phyloP scores from a whole-genome alignment of 192 early-diverging fungal species.

The Oehlia diaphana region DNA sequence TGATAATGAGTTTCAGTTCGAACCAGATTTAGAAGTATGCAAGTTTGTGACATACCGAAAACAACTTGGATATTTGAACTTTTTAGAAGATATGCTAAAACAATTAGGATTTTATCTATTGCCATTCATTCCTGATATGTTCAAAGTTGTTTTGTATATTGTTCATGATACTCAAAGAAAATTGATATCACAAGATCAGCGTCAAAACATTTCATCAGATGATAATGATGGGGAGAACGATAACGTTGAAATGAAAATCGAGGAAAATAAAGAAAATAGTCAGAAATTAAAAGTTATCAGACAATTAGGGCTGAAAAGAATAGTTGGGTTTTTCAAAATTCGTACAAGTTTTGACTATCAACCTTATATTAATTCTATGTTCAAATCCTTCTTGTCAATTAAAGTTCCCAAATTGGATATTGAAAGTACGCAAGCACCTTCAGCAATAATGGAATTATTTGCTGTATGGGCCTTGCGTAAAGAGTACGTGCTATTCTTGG shows the following conservation, averaged over 20 bases:
- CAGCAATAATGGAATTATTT: constrained; percentile 76
- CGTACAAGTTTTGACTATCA: constrained; percentile 71
- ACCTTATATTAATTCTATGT: constrained; percentile 78
- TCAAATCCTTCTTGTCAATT: constrained; percentile 63
- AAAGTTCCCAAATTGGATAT: constrained; percentile 67
- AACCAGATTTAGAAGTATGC: constrained; percentile 37
- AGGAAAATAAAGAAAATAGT: neutral
- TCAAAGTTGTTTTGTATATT: constrained; percentile 79
- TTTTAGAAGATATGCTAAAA: constrained; percentile 80
- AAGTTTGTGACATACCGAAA: constrained; percentile 50
- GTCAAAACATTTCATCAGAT: constrained; percentile 30
- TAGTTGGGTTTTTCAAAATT: constrained; percentile 78
- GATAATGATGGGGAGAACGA: constrained; percentile 34
- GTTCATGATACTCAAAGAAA: constrained; percentile 61
- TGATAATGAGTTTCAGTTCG: constrained; percentile 43
- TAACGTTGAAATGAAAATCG: constrained; percentile 27
- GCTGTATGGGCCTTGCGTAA: constrained; percentile 70
- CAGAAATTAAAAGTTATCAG: constrained; percentile 64
- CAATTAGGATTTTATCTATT: constrained; percentile 74
- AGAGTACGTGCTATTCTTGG: constrained; percentile 67
- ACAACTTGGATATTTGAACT: constrained; percentile 78
- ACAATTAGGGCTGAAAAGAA: constrained; percentile 68
- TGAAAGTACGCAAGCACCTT: constrained; percentile 90
- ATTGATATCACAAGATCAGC: constrained; percentile 35
- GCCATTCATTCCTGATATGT: constrained; percentile 69